A percentile compares a stretch with the other conserved stretches of the same genome.
phyloP scores from a whole-genome alignment of 345 rosid genomes.

The Eutrema heterophyllum region DNA sequence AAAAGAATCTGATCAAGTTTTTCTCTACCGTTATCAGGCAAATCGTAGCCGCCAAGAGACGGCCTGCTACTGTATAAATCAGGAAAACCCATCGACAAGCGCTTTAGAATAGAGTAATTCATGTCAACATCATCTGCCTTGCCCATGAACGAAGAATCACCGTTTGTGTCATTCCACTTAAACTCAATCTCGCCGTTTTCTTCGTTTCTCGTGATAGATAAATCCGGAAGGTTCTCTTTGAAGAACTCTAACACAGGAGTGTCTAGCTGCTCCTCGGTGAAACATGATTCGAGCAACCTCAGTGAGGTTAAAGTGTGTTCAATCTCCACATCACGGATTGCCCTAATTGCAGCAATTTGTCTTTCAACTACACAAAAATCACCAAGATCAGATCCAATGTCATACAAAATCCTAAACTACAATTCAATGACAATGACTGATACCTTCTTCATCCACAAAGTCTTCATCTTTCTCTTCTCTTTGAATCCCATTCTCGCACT shows the following conservation, averaged over 20 bases:
- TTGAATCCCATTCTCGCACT: neutral
- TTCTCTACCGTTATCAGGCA: constrained; percentile 44
- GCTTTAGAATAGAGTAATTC: constrained; percentile 47
- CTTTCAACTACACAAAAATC: constrained; percentile 47
- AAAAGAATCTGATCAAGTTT: neutral
- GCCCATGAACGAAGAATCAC: constrained; percentile 23
- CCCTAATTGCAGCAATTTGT: constrained; percentile 61
- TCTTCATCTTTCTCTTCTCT: neutral
- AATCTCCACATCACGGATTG: constrained; percentile 69
- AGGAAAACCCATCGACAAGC: constrained; percentile 53
- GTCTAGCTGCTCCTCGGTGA: constrained; percentile 47
- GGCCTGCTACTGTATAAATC: constrained; percentile 32
- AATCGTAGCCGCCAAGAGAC: constrained; percentile 48
- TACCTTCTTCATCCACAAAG: constrained; percentile 25
- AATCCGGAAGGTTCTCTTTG: constrained; percentile 53
- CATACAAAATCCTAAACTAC: neutral
- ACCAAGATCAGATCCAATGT: neutral
- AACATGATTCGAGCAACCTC: constrained; percentile 57
- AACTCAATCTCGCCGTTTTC: constrained; percentile 54
- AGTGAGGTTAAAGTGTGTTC: constrained; percentile 52
- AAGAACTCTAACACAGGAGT: constrained; percentile 55
- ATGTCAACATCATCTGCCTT: constrained; percentile 36
- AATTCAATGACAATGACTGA: neutral
- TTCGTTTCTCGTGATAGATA: constrained; percentile 37
- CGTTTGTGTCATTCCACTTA: constrained; percentile 39